Conservation (phyloP, 1,284 basidiomycete species). For the Sporisorium sorghi region DNA sequence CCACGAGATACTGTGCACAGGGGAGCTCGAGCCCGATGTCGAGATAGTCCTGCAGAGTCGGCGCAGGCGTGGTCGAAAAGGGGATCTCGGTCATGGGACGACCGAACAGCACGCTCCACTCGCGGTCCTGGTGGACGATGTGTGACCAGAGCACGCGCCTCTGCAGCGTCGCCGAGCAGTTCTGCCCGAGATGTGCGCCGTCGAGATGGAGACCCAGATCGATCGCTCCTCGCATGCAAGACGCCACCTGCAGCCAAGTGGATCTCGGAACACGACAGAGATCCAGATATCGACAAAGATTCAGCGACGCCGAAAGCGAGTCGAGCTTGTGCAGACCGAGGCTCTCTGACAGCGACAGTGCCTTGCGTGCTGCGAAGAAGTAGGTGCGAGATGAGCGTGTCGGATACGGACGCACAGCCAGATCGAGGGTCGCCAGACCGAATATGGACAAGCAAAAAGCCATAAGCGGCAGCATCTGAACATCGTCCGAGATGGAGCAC, state of each 20-base stretch:
- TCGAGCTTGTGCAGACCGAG: constrained; percentile 45
- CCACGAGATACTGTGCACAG: constrained; percentile 42
- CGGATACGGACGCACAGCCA: constrained; percentile 42
- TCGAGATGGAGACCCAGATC: constrained; percentile 41
- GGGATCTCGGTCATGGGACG: constrained; percentile 48
- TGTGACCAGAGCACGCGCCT: constrained; percentile 45
- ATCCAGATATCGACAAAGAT: constrained; percentile 44
- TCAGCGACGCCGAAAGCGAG: constrained; percentile 41
- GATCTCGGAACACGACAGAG: constrained; percentile 43
- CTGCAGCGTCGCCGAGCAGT: constrained; percentile 31
- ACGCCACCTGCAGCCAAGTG: constrained; percentile 45
- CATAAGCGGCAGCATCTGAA: constrained; percentile 46
- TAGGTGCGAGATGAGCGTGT: constrained; percentile 39
- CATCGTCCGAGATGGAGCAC: constrained; percentile 33
- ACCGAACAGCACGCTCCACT: constrained; percentile 47
- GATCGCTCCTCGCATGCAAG: constrained; percentile 46
- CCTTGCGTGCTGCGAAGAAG: constrained; percentile 47
- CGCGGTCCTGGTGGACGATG: constrained; percentile 44
- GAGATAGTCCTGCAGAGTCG: constrained; percentile 36
- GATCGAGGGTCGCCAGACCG: constrained; percentile 31
- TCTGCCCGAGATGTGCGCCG: constrained; percentile 38
- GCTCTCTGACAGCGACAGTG: constrained; percentile 40
- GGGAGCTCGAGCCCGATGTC: constrained; percentile 33
- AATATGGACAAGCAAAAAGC: constrained; percentile 43
- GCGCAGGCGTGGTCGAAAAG: constrained; percentile 30